phyloP scores from a whole-genome alignment of 73 alveolate genomes.

The Stentor coeruleus region DNA sequence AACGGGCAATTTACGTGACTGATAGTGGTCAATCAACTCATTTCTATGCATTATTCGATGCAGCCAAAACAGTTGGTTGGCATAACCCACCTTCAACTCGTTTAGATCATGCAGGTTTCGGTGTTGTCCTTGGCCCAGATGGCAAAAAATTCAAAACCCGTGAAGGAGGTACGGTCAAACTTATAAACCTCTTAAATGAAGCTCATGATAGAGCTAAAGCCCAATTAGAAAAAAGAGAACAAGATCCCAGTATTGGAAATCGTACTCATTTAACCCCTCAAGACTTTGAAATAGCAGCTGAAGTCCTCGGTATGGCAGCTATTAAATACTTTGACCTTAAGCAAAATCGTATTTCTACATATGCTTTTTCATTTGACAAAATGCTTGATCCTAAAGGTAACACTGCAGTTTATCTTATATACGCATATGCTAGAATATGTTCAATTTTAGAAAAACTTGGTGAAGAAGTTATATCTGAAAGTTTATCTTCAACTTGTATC shows the following conservation, averaged over 20 bases:
- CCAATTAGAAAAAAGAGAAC: slow-evolving; percentile 51
- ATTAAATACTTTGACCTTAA: slow-evolving; percentile 97
- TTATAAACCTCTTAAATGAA: slow-evolving; percentile 90
- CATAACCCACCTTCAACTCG: slow-evolving; percentile 66
- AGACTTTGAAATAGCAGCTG: slow-evolving; percentile 79
- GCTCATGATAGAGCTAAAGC: slow-evolving; percentile 86
- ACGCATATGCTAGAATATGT: slow-evolving; percentile 96
- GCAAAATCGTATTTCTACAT: slow-evolving; percentile 92
- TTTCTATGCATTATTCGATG: slow-evolving; percentile 90
- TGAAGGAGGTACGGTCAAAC: slow-evolving; percentile 91
- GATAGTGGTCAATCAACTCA: slow-evolving; percentile 97
- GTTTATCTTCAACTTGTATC: slow-evolving; percentile 24
- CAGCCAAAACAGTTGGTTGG: slow-evolving; percentile 94
- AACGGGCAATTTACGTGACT: slow-evolving; percentile 90
- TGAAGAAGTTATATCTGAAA: slow-evolving; percentile 34
- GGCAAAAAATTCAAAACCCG: slow-evolving; percentile 95
- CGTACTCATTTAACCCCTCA: slow-evolving; percentile 71
- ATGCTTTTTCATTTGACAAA: slow-evolving; percentile 91
- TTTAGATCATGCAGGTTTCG: slow-evolving; percentile 98
- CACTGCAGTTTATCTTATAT: slow-evolving; percentile 98
- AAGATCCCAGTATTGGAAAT: slow-evolving; percentile 26
- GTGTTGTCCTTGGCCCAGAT: slow-evolving; percentile 94
- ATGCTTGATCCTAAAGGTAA: slow-evolving; percentile 99
- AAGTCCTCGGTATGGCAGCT: slow-evolving; percentile 95
- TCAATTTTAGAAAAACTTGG: slow-evolving; percentile 93